These are phyloP conservation scores for Colletotrichum neosansevieriae DNA, from an alignment of 2,329 filamentous ascomycete genomes.

Conservation along the genomic window DNA sequence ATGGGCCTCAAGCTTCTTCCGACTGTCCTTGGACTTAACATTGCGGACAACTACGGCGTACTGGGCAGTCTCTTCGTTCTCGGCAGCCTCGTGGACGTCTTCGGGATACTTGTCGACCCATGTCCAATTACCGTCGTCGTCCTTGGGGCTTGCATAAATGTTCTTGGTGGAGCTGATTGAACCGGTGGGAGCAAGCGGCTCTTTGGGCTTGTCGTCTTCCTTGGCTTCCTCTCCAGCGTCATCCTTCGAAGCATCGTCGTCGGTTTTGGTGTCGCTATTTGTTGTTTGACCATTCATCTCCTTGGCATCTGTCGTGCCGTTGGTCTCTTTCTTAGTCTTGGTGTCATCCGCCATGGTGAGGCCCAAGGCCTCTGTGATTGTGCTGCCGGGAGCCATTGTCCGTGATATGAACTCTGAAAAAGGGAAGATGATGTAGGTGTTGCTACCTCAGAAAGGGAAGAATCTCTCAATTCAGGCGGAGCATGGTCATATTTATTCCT, in stretches of 20 bases:
- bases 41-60: constrained; percentile 72
- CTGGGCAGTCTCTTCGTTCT: constrained; percentile 71
- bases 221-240: constrained; percentile 36
- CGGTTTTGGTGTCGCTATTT: constrained; percentile 19
- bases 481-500: constrained; percentile 6
- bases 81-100: constrained; percentile 66
- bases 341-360: constrained; percentile 23
- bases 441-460: neutral
- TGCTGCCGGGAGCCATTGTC: constrained; percentile 31
- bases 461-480: neutral
- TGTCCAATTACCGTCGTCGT: constrained; percentile 61
- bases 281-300: neutral
- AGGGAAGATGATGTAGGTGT: neutral
- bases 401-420: neutral
- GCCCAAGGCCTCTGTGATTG: constrained; percentile 18
- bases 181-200: constrained; percentile 46
- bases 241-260: constrained; percentile 41
- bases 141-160: constrained; percentile 56
- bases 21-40: constrained; percentile 67
- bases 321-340: neutral
- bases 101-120: constrained; percentile 69
- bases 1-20: constrained; percentile 70
- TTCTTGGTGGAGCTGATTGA: constrained; percentile 56
- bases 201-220: constrained; percentile 45
- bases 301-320: constrained; percentile 13